Evolutionary conservation across 1,284 basidiomycete genomes (phyloP).

Genomic region (Ganoderma leucocontextum): DNA sequence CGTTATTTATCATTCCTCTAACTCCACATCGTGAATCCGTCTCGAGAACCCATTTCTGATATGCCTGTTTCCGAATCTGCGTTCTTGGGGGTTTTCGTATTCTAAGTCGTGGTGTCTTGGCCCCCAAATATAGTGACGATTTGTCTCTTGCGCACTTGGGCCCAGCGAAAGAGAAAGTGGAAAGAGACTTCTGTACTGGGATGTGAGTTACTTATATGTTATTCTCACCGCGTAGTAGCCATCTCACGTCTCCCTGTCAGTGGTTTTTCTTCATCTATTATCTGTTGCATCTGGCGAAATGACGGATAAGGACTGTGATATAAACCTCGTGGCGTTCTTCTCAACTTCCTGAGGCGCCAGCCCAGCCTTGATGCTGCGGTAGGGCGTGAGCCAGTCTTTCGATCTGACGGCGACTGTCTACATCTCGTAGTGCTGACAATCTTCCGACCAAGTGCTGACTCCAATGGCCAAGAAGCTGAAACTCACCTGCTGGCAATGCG

Average conservation of each 20-base stretch:
- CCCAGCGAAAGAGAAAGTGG: neutral
- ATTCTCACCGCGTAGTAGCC: no score
- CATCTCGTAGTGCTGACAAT: neutral
- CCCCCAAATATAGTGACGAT: no score
- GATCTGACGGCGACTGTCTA: neutral
- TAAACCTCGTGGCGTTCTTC: neutral
- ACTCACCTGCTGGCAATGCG: constrained; percentile 3
- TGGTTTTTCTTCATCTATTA: neutral
- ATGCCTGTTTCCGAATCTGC: neutral
- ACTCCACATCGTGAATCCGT: neutral
- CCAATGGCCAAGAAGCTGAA: neutral
- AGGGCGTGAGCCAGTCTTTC: neutral
- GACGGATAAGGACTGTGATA: neutral
- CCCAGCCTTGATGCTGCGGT: neutral
- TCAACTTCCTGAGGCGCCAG: neutral
- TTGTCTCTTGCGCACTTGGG: neutral
- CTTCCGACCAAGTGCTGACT: neutral
- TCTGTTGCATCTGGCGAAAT: neutral
- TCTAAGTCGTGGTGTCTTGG: neutral
- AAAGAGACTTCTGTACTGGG: neutral
- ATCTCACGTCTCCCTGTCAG: neutral
- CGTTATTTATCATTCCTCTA: neutral
- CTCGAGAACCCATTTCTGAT: neutral
- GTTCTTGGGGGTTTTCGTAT: neutral
- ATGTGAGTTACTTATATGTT: neutral